Evolutionary conservation across 768 basidiomycete genomes (phyloP), one percentile per base, ranked within the genome.

Genomic region (Myochromella boudieri): DNA sequence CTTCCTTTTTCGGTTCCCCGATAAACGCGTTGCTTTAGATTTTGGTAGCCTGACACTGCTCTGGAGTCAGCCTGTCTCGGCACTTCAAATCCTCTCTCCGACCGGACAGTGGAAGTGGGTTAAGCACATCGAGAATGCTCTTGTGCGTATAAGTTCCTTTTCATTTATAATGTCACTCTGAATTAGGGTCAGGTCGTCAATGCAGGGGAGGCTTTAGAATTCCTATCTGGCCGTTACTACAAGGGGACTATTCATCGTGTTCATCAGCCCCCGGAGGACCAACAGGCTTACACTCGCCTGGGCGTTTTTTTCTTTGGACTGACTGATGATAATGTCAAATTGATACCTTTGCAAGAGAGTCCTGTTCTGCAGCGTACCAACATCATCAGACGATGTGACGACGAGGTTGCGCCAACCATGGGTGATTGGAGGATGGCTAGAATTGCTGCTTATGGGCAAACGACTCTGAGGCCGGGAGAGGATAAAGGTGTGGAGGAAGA

Each of bases 201-300:
- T 40, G 68, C 71, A 4, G 76, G 76, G 18, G 77, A 80, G 50
- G 64, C 69, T 4, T 57, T 80, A 36, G 72, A 76, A 31, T 76
- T 75, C 60, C 61, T 77, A 17, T 74, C 71, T 6, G 75, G 75
- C 1, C 72, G 75, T 6, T 75, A 61, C 51, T 76, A 76, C 57
- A 68, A 66, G n/a, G 72, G 69, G 12, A 77, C 76, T 0, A 75
- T 76, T 40, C 76, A 78, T 46, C 38, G 76, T 36, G 78, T 80
- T 18, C 62, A 71, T 32, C 76, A 77, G 49, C 78, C 77, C 2
- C 78, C 78, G 2, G 39, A 46, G 0, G 75, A 77, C 52, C 78
- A 80, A 51, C 68, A 62, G 9, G 62, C 60, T 21, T 60, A 62
- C 36, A 59, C 69, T 8, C 72, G 78, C n/a, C 63, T 79, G 1